phyloP scores from a whole-genome alignment of 116 monocot species.

The Phalaenopsis hybrid region DNA sequence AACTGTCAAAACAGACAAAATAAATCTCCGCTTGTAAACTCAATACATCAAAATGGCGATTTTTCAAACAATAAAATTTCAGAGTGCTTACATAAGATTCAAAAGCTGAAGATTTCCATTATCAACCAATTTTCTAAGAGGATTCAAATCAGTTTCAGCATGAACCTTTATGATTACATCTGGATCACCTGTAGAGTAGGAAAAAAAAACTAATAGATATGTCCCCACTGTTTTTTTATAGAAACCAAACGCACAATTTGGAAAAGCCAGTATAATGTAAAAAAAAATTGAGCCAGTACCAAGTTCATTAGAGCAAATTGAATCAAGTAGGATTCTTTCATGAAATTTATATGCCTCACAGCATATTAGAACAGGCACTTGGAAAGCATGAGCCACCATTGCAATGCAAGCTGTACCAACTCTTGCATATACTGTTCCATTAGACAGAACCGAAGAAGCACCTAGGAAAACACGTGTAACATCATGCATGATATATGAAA shows the following conservation, averaged over 20 bases:
- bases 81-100: slow-evolving; percentile 70
- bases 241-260: not conserved
- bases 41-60: not conserved
- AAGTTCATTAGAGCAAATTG: slow-evolving; percentile 97
- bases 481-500: slow-evolving; percentile 98
- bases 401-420: slow-evolving; percentile 77
- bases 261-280: not conserved
- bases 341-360: slow-evolving; percentile 99
- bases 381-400: slow-evolving; percentile 59
- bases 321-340: slow-evolving; percentile 46
- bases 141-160: slow-evolving; percentile 57
- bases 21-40: not conserved
- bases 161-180: slow-evolving; percentile 23
- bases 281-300: slow-evolving; percentile 38
- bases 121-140: slow-evolving; percentile 64
- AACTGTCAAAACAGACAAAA: slow-evolving; percentile 40
- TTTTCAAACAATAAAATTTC: not conserved
- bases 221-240: not conserved
- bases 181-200: slow-evolving; percentile 11
- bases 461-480: slow-evolving; percentile 53
- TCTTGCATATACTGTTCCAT: slow-evolving; percentile 83
- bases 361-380: slow-evolving; percentile 85
- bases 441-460: slow-evolving; percentile 23
- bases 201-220: not conserved
- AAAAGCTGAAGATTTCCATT: slow-evolving; percentile 89